Evolutionary conservation across 495 filamentous ascomycete genomes (phyloP), one percentile per base, ranked within the genome.

Genomic region (Aspergillus steynii): DNA sequence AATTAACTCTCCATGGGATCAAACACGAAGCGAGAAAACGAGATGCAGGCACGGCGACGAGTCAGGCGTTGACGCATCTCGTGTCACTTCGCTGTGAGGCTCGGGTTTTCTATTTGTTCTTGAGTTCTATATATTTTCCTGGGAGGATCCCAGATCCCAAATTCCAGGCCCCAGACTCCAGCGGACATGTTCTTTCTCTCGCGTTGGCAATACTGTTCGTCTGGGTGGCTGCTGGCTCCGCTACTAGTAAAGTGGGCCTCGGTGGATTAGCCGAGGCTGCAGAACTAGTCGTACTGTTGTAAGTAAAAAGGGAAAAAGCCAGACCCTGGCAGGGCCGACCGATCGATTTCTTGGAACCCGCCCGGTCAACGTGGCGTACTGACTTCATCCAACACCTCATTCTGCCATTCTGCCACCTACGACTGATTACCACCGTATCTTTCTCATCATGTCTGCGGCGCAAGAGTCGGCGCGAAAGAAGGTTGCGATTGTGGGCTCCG

Each of bases 401-500:
- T 42, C 9, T 14, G 37, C 37, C 3, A 12, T 42, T 42, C 9
- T 14, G 37, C 37, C 3, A 12, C 14, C 8, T 14, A 42, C 37
- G 14, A 15, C 14, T 42, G 9, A 42, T 42, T 12, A 15, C 37
- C 12, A 14, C 5, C 37, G 4, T 42, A 8, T 10, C 37, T 14
- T 15, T 15, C 37, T 15, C 37, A 42, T 15, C 37, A 42, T 42
- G 37, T 42, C 37, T 14, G 12, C 37, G 12, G 37, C 37, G 9
- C 32, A n/a, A 52, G 26, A 51, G 9, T 27, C 20, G 10, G 8
- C 56, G 5, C 42, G 42, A 25, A 53, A 71, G 59, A 66, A 60
- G 26, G 77, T 82, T 31, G 81, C 82, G 37, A 71, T 86, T 45
- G 68, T 86, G 20, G 82, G 83, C 56, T 81, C 81, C 7, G 83